These are phyloP conservation scores for Xylariaceae sp. DNA, from an alignment of 2,329 filamentous ascomycete species.

Conservation along the genomic window DNA sequence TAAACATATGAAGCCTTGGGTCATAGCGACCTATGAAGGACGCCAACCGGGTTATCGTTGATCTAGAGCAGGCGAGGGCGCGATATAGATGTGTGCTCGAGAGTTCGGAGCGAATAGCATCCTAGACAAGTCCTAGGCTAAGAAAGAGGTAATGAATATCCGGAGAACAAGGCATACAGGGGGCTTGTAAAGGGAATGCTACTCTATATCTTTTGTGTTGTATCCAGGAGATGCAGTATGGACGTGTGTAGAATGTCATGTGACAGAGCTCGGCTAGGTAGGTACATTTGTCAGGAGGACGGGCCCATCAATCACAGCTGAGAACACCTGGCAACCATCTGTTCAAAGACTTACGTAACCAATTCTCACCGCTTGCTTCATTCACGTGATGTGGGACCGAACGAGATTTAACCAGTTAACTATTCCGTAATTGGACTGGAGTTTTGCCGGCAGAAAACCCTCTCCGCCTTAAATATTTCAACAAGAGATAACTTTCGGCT, in stretches of 20 bases:
- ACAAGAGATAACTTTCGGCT: not conserved
- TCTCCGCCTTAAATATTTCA: constrained; percentile 29
- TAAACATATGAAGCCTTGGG: constrained; percentile 55
- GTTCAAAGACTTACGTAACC: not conserved
- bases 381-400: not conserved
- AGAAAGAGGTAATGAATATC: too few relatives aligned
- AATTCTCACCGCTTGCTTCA: constrained; percentile 7
- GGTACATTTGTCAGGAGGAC: too few relatives aligned
- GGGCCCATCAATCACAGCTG: too few relatives aligned
- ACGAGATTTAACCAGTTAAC: not conserved
- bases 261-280: too few relatives aligned
- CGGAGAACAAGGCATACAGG: not conserved
- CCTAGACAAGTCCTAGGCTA: constrained; percentile 7
- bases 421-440: constrained; percentile 2
- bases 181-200: too few relatives aligned
- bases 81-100: constrained; percentile 48
- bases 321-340: too few relatives aligned
- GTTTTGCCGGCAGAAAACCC: constrained; percentile 26
- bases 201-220: too few relatives aligned
- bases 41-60: constrained; percentile 53
- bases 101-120: constrained; percentile 30
- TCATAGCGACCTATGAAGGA: constrained; percentile 54
- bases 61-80: constrained; percentile 54
- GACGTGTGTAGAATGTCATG: not conserved
- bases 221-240: not conserved